Evolutionary conservation across 805 yeast species (phyloP), one percentile per base, ranked within the genome.

Genomic region (Yarrowia alimentaria): DNA sequence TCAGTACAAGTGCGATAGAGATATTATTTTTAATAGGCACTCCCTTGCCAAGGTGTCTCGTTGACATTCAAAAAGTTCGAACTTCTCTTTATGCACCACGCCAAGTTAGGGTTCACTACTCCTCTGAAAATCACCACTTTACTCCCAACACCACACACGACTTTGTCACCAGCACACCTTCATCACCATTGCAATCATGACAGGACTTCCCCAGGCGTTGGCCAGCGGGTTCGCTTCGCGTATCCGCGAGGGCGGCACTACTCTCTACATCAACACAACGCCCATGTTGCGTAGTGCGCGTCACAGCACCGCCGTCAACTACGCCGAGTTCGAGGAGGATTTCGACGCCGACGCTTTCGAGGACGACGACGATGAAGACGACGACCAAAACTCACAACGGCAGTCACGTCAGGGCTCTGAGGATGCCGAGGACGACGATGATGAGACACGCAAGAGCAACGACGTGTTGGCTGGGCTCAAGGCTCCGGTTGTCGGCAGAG

Each of bases 241-340:
- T 56, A 73, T 88, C 31, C 78, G 85, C 55, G 81, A 83, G 55
- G 83, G 81, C 25, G 80, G 82, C 53, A 85, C 88, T 25, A 80
- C 94, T 1, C 68, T 90, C 24, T 78, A 82, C 58, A 74, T 83
- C 28, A 77, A 87, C 2, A 83, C 88, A 1, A 81, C 84, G 18
- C 85, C 87, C 2, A 79, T 89, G n/a, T 57, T 60, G 3, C 76
- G 97, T 57, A 76, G 83, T 22, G 81, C 88, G 25, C 73, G 96
- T 58, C 81, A 86, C 9, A 70, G 78, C 34, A 55, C 61, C 3
- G 55, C 53, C 13, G 76, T 76, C 29, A 83, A 80, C 42, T 89
- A 89, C 61, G 93, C 96, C 0, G 96, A 88, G 63, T 74, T 79
- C 54, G 95, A 86, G 55, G 79, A 77, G 43, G 81, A 81, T 56